Percentiles rank a stretch among this genome's conserved stretches.
Evolutionary conservation across 2,329 filamentous ascomycete genomes (phyloP).

Genomic region (Penicillium sp.): DNA sequence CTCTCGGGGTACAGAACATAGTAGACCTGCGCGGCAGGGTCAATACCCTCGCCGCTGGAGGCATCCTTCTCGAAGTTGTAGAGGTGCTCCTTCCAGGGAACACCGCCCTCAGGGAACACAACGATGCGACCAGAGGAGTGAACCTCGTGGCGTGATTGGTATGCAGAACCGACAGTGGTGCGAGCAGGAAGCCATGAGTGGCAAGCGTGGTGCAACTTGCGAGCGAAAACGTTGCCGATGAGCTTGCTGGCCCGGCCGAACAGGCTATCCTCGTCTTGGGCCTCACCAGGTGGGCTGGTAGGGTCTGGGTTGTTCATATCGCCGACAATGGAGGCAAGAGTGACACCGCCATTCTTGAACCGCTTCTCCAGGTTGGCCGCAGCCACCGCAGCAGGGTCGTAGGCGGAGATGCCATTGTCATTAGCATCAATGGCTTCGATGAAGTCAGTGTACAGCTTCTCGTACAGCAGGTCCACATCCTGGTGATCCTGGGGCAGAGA

Average conservation of each 20-base stretch:
- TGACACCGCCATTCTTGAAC: constrained; percentile 81
- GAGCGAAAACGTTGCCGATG: constrained; percentile 85
- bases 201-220: constrained; percentile 74
- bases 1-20: constrained; percentile 94
- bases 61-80: constrained; percentile 76
- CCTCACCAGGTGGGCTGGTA: constrained; percentile 51
- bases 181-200: constrained; percentile 85
- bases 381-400: constrained; percentile 69
- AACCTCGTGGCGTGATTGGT: constrained; percentile 64
- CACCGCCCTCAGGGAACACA: constrained; percentile 72
- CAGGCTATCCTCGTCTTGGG: constrained; percentile 77
- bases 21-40: constrained; percentile 61
- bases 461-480: constrained; percentile 74
- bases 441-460: constrained; percentile 90
- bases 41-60: constrained; percentile 33
- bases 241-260: constrained; percentile 77
- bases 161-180: constrained; percentile 73
- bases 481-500: constrained; percentile 60
- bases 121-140: constrained; percentile 77
- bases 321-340: constrained; percentile 78
- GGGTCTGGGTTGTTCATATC: constrained; percentile 71
- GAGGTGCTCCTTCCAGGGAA: constrained; percentile 96
- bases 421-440: constrained; percentile 96
- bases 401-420: constrained; percentile 88
- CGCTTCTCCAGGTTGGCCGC: constrained; percentile 75